Conservation (phyloP, 1,139 yeast genomes). For the Saccharomyces hybrid region DNA sequence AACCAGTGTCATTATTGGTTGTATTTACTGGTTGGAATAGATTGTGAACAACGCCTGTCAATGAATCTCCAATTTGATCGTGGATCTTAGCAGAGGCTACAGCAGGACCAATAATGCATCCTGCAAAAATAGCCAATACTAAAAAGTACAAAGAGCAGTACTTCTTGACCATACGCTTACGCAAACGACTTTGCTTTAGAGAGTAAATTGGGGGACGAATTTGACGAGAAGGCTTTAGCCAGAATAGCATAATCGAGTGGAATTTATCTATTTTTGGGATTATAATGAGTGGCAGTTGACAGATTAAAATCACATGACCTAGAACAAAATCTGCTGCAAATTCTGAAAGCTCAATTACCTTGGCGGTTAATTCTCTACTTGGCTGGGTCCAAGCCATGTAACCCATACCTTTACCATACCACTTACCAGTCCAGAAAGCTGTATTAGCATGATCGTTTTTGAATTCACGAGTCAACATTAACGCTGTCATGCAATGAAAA, state of each 20-base stretch:
- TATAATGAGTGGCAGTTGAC: constrained; percentile 79
- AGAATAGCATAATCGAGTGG: constrained; percentile 97
- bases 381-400: constrained; percentile 97
- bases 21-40: constrained; percentile 83
- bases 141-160: constrained; percentile 77
- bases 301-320: constrained; percentile 81
- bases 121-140: constrained; percentile 61
- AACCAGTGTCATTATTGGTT: constrained; percentile 77
- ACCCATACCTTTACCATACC: constrained; percentile 95
- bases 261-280: constrained; percentile 91
- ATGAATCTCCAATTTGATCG: constrained; percentile 32
- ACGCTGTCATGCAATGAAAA: constrained; percentile 75
- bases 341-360: constrained; percentile 87
- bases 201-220: constrained; percentile 98
- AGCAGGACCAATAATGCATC: constrained; percentile 87
- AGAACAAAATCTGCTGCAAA: constrained; percentile 94
- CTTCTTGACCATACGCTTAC: constrained; percentile 97
- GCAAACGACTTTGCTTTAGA: constrained; percentile 90
- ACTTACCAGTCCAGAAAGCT: constrained; percentile 99
- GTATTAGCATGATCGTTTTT: constrained; percentile 94
- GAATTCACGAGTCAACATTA: constrained; percentile 88
- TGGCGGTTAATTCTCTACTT: constrained; percentile 89
- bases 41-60: constrained; percentile 53
- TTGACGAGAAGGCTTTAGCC: constrained; percentile 97
- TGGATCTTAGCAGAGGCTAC: constrained; percentile 48